A percentile compares a stretch with the other conserved stretches of the same genome.
phyloP scores from a whole-genome alignment of 2,329 filamentous ascomycete genomes.

The Chaetomium globosum region DNA sequence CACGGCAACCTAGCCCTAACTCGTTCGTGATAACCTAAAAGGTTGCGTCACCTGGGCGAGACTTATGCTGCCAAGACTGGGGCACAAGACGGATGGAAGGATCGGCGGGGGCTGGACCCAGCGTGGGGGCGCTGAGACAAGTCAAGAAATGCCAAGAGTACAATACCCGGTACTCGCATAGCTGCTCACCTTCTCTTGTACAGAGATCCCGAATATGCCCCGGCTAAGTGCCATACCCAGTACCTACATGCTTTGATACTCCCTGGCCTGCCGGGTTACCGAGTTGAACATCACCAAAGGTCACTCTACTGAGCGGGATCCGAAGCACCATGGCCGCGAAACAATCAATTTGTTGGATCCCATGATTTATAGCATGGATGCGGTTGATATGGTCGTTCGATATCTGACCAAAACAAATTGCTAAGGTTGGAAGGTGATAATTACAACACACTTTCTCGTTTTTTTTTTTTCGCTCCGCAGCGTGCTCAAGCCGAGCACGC shows the following conservation, averaged over 20 bases:
- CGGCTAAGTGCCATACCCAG: no score
- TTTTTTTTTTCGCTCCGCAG: not conserved
- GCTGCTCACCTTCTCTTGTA: no score
- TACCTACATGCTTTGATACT: no score
- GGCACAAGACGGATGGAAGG: not conserved
- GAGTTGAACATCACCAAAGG: not conserved
- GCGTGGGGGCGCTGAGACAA: conserved; percentile 5
- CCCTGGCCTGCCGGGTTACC: not conserved
- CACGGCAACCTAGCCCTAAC: not conserved
- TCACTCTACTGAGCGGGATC: not conserved
- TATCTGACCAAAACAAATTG: not conserved
- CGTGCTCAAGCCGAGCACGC: not conserved
- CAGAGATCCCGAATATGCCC: no score
- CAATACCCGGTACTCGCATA: not conserved
- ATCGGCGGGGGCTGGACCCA: conserved; percentile 4
- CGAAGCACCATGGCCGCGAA: not conserved
- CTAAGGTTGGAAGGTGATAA: not conserved
- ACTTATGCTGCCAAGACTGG: conserved; percentile 6
- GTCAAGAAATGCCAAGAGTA: not conserved
- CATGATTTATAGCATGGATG: not conserved
- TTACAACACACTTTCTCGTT: not conserved
- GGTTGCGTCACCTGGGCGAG: conserved; percentile 1
- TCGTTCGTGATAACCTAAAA: conserved; percentile 1
- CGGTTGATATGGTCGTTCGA: not conserved
- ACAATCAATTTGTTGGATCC: not conserved